Base-by-base conservation (phyloP, 192 early-diverging fungal species). In the Coemansia sp. region DNA sequence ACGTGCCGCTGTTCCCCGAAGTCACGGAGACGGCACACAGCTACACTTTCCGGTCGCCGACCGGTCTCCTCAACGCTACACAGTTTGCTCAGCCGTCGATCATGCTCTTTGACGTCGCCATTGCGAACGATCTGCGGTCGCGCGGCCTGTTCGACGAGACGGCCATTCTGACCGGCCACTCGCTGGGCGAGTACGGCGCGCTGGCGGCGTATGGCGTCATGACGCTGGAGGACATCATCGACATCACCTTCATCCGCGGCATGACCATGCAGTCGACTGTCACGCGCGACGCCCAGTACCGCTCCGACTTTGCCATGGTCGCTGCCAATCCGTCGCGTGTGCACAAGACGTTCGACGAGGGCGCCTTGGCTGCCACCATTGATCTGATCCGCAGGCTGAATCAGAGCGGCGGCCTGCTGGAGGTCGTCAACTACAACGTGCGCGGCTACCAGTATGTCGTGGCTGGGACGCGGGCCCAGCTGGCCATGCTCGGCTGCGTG, bases 201-300 rank as follows among this genome's bases (percentile, higher is more conserved):
- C 82, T 98, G 62, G 87, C 93, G 3, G 84, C 95, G 27, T 86
- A 95, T 49, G 92, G 90, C 62, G 87, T 94, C 3, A 82, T 97
- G 24, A 83, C 89, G 16, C 86, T 95, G 60, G 92, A 96, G 72
- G 86, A 89, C 22, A 74, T 95, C 10, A 88, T 95, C 43, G 95
- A 97, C 67, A 90, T 98, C 22, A 92, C 93, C 22, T 97, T 98
- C 83, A 93, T 95, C 86, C 92, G 96, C 74, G 96, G 96, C 69
- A 93, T 95, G 92, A 95, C 94, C n/a, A 97, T 98, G 96, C 96
- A 97, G 86, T 84, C 90, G 41, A 92, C 94, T 18, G 96, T 98
- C 2, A 86, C 84, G 59, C 90, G 95, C 60, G 95, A 96, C 61
- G 71, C 75, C 1, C 34, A 83, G 22, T 86, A 91, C 40, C 87